Base-by-base conservation (phyloP, 495 filamentous ascomycete species). In the Penicillium verhagenii region DNA sequence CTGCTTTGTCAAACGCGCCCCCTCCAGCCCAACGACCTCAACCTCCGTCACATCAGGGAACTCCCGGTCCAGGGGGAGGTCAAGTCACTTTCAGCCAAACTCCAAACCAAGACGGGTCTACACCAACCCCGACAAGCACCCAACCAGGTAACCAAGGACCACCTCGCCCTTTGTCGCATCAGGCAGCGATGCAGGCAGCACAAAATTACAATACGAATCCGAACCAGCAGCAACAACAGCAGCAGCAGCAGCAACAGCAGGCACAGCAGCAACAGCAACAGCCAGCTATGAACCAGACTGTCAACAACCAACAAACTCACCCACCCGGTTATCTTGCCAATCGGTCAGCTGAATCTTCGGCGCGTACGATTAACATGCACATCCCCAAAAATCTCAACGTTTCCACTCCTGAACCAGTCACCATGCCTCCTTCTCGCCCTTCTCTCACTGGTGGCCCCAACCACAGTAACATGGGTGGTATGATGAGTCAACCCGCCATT, bases 401-500 rank as follows among this genome's bases (percentile, higher is more conserved):
- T 11, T 79, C 84, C 16, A 75, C 82, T 26, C 89, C 90, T 4
- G 79, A 82, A 44, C 84, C 92, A 2, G 91, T 95, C 29, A 58
- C 77, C 18, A 84, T 91, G 78, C 80, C 83, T 26, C 71, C 82
- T 39, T 77, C 87, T 1, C 83, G 94, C 7, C 94, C 94, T 16
- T 92, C 93, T 1, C 75, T 89, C 29, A 84, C 83, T 33, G 87
- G 86, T 11, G 92, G 92, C 6, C 84, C 88, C 28, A 84, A 81
- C 47, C 86, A 84, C 56, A 80, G 81, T 3, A 83, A 84, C 1
- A 84, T 86, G 52, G 33, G 33, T 14, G 90, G 89, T 39, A 82
- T 92, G 51, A 86, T 96, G 82, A 82, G 85, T 24, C 92, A 96
- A 61, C 93, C 95, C 1, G 90, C 86, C 2, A 80, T 97, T 52